These are phyloP conservation scores for Lithospermum erythrorhizon DNA, from an alignment of 257 asterid genomes.

Conservation along the genomic window DNA sequence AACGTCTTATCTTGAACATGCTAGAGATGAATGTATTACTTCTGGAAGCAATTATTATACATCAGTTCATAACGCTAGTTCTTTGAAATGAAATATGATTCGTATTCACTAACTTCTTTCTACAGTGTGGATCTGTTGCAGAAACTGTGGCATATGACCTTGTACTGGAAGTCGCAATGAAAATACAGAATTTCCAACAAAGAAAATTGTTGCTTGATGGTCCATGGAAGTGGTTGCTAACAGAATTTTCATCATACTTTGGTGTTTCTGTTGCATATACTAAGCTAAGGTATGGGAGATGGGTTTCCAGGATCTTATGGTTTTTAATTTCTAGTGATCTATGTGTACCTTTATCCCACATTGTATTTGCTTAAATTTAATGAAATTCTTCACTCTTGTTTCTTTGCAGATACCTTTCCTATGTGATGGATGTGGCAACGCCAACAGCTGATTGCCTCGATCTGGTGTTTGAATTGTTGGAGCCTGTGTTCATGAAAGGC, in stretches of 20 bases:
- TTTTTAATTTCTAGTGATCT: too few relatives aligned
- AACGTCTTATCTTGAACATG: too few relatives aligned
- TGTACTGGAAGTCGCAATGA: slow-evolving; percentile 43
- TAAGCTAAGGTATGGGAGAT: slow-evolving; percentile 27
- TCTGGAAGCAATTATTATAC: too few relatives aligned
- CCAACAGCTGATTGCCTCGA: slow-evolving; percentile 44
- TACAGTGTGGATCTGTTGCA: slow-evolving; percentile 44
- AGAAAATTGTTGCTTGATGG: slow-evolving; percentile 36
- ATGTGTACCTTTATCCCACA: too few relatives aligned
- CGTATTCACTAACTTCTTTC: slow-evolving; percentile 10
- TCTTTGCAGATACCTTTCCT: slow-evolving; percentile 37
- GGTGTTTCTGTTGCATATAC: slow-evolving; percentile 52
- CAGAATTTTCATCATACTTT: slow-evolving; percentile 37
- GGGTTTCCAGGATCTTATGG: background rate
- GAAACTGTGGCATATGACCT: slow-evolving; percentile 52
- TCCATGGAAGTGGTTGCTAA: slow-evolving; percentile 48
- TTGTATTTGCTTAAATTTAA: too few relatives aligned
- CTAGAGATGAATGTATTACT: too few relatives aligned
- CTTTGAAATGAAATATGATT: background rate
- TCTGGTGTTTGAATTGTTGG: slow-evolving; percentile 27
- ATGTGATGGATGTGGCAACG: slow-evolving; percentile 51
- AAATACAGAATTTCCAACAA: slow-evolving; percentile 33
- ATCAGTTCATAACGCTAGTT: too few relatives aligned
- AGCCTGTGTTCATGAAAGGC: slow-evolving; percentile 39
- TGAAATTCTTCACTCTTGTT: too few relatives aligned